phyloP scores from a whole-genome alignment of 176 grass and related monocot genomes.

The Guadua angustifolia region DNA sequence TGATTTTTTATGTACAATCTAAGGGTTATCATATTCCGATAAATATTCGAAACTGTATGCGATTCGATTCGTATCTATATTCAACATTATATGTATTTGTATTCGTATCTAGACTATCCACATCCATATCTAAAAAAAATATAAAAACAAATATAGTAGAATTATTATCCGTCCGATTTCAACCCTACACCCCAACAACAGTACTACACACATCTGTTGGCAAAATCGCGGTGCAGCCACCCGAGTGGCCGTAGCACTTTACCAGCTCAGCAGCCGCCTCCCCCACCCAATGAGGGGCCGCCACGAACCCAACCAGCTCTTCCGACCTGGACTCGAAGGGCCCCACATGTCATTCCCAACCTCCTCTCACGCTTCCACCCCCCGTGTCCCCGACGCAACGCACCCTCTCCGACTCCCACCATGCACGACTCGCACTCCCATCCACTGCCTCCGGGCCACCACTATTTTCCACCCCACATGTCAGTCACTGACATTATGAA shows the following conservation, averaged over 20 bases:
- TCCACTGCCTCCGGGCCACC: neutral
- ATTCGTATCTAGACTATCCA: too few relatives aligned
- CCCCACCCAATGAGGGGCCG: neutral
- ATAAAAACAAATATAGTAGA: too few relatives aligned
- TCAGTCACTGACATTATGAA: rapidly evolving
- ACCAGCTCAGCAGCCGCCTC: constrained; percentile 23
- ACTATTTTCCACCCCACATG: rapidly evolving
- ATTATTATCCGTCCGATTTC: too few relatives aligned
- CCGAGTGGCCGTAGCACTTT: neutral
- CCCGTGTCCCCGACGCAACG: neutral
- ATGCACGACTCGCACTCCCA: rapidly evolving
- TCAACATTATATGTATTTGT: too few relatives aligned
- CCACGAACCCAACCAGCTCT: neutral
- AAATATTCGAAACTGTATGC: too few relatives aligned
- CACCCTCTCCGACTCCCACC: neutral
- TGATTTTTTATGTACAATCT: too few relatives aligned
- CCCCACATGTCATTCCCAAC: constrained; percentile 29
- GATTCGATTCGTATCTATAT: too few relatives aligned
- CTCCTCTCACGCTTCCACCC: neutral
- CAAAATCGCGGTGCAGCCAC: neutral
- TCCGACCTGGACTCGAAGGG: neutral
- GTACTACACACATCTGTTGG: too few relatives aligned
- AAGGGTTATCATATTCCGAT: too few relatives aligned
- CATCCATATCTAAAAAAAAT: too few relatives aligned
- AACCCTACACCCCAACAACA: too few relatives aligned